Conservation (phyloP, 306 rosid species). For the Trichosanthes cucumerina region DNA sequence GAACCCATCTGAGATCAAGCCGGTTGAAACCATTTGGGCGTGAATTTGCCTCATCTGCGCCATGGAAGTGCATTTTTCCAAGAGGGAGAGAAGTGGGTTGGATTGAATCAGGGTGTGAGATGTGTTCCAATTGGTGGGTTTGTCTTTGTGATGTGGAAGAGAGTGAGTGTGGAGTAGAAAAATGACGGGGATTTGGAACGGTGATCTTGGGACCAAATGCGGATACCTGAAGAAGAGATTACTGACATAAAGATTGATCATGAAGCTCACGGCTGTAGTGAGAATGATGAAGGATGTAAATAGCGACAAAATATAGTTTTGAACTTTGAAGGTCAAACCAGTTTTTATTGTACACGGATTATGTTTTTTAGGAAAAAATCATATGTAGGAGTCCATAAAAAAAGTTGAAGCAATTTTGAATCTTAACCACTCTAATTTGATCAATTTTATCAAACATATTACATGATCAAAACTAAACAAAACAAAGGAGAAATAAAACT, state of each 20-base stretch:
- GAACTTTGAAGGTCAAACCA: neutral
- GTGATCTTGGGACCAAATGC: conserved; percentile 9
- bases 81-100: conserved; percentile 44
- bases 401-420: too few relatives aligned
- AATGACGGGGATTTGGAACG: neutral
- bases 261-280: neutral
- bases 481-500: too few relatives aligned
- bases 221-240: conserved; percentile 12
- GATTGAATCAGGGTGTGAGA: conserved; percentile 34
- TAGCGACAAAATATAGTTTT: neutral
- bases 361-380: too few relatives aligned
- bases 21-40: conserved; percentile 46
- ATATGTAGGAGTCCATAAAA: too few relatives aligned
- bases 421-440: too few relatives aligned
- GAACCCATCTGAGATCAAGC: conserved; percentile 38
- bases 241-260: conserved; percentile 8
- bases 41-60: conserved; percentile 67
- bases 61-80: conserved; percentile 49
- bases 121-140: conserved; percentile 51
- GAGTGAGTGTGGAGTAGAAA: conserved; percentile 26
- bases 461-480: too few relatives aligned
- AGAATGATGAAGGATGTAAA: neutral
- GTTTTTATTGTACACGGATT: neutral
- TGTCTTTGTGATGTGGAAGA: conserved; percentile 21
- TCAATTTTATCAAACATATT: too few relatives aligned